Evolutionary conservation across 306 rosid species (phyloP), one percentile per base, ranked within the genome.

Genomic region (Ormosia emarginata): DNA sequence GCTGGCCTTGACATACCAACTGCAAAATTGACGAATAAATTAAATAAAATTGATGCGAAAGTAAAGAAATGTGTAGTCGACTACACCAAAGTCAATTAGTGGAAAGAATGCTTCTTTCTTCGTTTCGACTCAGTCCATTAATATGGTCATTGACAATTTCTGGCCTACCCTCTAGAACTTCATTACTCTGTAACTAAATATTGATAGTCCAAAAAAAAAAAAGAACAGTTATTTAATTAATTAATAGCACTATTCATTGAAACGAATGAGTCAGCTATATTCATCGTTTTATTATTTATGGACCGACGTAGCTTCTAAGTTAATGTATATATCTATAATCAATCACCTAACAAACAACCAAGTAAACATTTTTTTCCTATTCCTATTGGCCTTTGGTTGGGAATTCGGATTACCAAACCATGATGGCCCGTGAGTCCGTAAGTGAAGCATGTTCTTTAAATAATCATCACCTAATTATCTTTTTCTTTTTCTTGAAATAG

Each of bases 401-500:
- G 57, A 47, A 72, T 72, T 65, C 49, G 39, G 70, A 46, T 79
- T n/a, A 67, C 81, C 81, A 80, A 79, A 79, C 77, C 62, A 12
- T 18, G 47, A 3, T 49, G 55, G 58, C 41, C 5, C 56, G 8
- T 6, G 61, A 12, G 62, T 67, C 15, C 33, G 15, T 41, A 55
- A 11, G 24, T 24, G 44, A 77, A 46, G 32, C 77, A 71, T 71
- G 2, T 81, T 30, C 59, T 17, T 65, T 52, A 52, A 14, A 12
- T 46, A 46, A 43, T 75, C 43, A 56, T 33, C 32, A 49, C 44
- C 58, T 3, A 80, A 24, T 43, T 77, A 8, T 17, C 29, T 67
- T 14, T 6, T 18, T 41, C 11, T n/a, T 8, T 18, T 46, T 70
- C 75, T 44, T 58, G 37, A 47, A 58, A 47, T 8, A 37, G 46